These are phyloP conservation scores for Pichia phayaonensis DNA, from an alignment of 805 yeast species.

Conservation along the genomic window DNA sequence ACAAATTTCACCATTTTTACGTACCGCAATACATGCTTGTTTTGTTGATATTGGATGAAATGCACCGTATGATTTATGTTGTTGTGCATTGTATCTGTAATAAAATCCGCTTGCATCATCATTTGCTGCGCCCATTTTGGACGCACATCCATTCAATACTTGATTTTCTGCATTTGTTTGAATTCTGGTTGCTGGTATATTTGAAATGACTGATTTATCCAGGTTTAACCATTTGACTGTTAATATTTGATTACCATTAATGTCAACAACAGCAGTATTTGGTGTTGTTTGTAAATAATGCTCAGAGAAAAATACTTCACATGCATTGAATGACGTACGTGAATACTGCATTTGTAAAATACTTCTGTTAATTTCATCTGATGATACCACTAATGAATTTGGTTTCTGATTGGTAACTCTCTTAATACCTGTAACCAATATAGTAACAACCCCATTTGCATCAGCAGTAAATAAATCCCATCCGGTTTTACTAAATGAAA, in stretches of 20 bases:
- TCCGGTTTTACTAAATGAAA: conserved; percentile 73
- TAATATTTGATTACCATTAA: conserved; percentile 27
- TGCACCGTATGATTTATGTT: conserved; percentile 51
- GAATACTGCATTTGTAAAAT: conserved; percentile 31
- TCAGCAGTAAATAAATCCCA: conserved; percentile 80
- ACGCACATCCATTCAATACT: conserved; percentile 29
- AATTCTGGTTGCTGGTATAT: conserved; percentile 46
- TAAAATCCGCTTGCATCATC: conserved; percentile 27
- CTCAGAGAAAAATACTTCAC: conserved; percentile 44
- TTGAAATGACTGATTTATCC: conserved; percentile 59
- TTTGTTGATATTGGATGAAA: conserved; percentile 62
- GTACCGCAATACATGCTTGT: conserved; percentile 61
- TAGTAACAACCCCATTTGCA: conserved; percentile 55
- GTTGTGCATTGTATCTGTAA: conserved; percentile 52
- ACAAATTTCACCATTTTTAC: conserved; percentile 53
- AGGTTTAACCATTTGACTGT: conserved; percentile 66
- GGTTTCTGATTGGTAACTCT: conserved; percentile 18
- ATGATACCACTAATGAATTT: conserved; percentile 19
- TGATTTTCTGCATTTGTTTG: conserved; percentile 20
- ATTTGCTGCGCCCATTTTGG: conserved; percentile 29
- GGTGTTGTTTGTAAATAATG: conserved; percentile 17
- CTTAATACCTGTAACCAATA: conserved; percentile 44
- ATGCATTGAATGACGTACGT: conserved; percentile 28
- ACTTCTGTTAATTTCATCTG: conserved; percentile 32
- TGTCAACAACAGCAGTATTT: conserved; percentile 16